Base-by-base conservation (phyloP, 345 rosid species). In the Cardamine chenopodiifolia region DNA sequence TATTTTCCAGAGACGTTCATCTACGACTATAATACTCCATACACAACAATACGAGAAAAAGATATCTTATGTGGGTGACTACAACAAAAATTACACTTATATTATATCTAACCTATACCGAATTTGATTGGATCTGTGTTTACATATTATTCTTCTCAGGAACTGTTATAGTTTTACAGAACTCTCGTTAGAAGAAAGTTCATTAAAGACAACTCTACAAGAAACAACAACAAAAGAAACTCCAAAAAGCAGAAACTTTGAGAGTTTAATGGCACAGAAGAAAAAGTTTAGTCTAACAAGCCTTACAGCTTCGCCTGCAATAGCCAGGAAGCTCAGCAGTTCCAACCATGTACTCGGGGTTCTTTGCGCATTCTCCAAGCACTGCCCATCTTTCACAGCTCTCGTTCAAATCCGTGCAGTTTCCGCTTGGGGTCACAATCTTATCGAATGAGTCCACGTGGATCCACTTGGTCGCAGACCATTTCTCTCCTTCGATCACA, bases 401-500 rank as follows among this genome's bases (percentile, higher is more conserved):
- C 52, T 80, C 88, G 4, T 90, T 90, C 69, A 25, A 18, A 74
- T 94, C 97, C 0, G 90, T 82, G 81, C 97, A 94, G 86, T 81
- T 89, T 68, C 90, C 96, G 0, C 72, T 76, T 2, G 71, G 81
- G 3, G 79, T 75, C 72, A 91, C 32, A 28, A 74, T 83, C 87
- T 85, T 88, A 74, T 87, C 93, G 5, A 91, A 94, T 6, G 96
- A 88, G 75, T 91, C 93, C 22, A 90, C 97, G 31, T 94, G 98
- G 66, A 94, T 86, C 98, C 98, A 94, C 80, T 91, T 94, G 3
- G 98, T 94, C 20, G 98, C 98, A 0, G 97, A 94, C 98, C 98
- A 91, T 86, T 94, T 94, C 89, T 94, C 98, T 40, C 97, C 97
- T 70, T 91, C 91, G 11, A 91, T 88, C 75, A 94, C 97, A 0